phyloP scores from a whole-genome alignment of 345 rosid species.

The Citropsis articulata region DNA sequence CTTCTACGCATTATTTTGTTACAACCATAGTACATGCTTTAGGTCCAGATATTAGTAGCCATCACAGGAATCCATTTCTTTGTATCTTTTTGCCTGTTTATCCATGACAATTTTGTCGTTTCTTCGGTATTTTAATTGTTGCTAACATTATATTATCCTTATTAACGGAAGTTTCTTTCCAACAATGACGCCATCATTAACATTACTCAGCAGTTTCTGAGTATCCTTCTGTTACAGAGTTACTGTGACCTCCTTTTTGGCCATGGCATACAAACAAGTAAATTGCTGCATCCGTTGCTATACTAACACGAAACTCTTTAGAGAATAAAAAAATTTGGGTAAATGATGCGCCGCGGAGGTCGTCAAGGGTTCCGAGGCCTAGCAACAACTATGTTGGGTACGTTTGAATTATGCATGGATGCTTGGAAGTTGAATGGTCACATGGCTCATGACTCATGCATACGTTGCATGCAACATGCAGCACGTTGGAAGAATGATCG shows the following conservation, averaged over 20 bases:
- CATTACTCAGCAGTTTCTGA: not conserved
- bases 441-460: too few species aligned
- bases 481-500: too few species aligned
- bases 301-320: not conserved
- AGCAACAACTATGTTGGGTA: too few species aligned
- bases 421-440: too few species aligned
- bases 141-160: not conserved
- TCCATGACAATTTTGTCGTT: not conserved
- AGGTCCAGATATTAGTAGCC: not conserved
- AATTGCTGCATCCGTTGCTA: not conserved
- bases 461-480: too few species aligned
- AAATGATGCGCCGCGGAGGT: too few species aligned
- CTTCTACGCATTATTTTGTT: not conserved
- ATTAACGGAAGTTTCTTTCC: not conserved
- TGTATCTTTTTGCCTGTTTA: not conserved
- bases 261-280: not conserved
- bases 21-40: not conserved
- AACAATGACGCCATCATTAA: not conserved
- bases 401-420: too few species aligned
- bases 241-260: not conserved
- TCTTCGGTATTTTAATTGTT: not conserved
- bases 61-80: constrained; percentile 5
- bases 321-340: too few species aligned
- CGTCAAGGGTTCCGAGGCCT: too few species aligned
- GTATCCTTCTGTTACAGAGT: not conserved